phyloP scores from a whole-genome alignment of 2,329 filamentous ascomycete genomes.

The Exophiala sp. region DNA sequence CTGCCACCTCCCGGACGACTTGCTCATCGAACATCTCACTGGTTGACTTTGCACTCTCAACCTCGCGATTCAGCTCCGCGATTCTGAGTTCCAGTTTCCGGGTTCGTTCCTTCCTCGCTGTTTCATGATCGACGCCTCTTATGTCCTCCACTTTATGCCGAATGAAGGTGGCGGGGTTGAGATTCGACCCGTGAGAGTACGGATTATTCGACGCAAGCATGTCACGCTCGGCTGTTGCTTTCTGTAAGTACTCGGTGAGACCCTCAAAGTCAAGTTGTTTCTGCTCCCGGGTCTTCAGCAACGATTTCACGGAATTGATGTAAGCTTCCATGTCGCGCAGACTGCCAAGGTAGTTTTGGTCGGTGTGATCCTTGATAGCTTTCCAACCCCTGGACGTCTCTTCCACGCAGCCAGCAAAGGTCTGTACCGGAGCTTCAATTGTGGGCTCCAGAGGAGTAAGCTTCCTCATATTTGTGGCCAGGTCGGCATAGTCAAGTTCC shows the following conservation, averaged over 20 bases:
- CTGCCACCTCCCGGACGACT: slow-evolving; percentile 82
- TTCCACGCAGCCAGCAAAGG: slow-evolving; percentile 80
- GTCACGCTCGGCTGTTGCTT: slow-evolving; percentile 81
- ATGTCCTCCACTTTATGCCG: slow-evolving; percentile 95
- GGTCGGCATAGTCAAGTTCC: slow-evolving; percentile 78
- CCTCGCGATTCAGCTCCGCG: slow-evolving; percentile 81
- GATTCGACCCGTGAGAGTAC: slow-evolving; percentile 49
- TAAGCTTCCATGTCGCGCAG: slow-evolving; percentile 95
- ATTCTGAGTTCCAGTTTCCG: slow-evolving; percentile 89
- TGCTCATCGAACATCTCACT: slow-evolving; percentile 94
- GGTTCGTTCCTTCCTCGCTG: slow-evolving; percentile 75
- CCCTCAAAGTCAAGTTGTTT: slow-evolving; percentile 98
- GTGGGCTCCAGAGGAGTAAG: slow-evolving; percentile 84
- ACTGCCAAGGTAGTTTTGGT: slow-evolving; percentile 90
- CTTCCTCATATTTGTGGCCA: slow-evolving; percentile 91
- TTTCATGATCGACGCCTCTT: slow-evolving; percentile 92
- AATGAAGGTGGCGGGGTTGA: slow-evolving; percentile 77
- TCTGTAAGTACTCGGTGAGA: slow-evolving; percentile 89
- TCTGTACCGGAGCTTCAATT: slow-evolving; percentile 72
- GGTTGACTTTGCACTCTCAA: slow-evolving; percentile 77
- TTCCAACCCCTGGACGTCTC: slow-evolving; percentile 74
- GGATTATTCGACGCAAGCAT: slow-evolving; percentile 62
- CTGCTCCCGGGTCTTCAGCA: slow-evolving; percentile 89
- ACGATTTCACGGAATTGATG: slow-evolving; percentile 73
- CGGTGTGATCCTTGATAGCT: slow-evolving; percentile 79